These are phyloP conservation scores for Pseudisothecium myosuroides DNA, from an alignment of 225 moss, liverwort and hornwort species.

Conservation along the genomic window DNA sequence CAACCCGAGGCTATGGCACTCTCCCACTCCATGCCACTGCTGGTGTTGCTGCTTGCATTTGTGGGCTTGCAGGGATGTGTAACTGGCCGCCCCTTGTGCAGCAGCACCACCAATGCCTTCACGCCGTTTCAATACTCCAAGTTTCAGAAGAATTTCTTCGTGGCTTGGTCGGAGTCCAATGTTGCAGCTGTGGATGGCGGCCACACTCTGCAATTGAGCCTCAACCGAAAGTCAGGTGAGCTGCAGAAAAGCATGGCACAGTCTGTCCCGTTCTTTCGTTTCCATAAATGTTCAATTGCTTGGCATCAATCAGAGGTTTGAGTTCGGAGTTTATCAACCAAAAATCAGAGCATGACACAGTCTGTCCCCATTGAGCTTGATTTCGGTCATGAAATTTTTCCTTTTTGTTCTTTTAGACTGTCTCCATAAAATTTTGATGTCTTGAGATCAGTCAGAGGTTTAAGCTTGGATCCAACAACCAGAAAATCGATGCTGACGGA, in stretches of 20 bases:
- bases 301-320: not conserved
- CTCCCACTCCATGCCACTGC: not conserved
- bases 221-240: slow-evolving; percentile 28
- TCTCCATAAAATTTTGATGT: not conserved
- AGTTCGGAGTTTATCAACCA: not conserved
- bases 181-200: slow-evolving; percentile 48
- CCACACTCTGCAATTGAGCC: slow-evolving; percentile 40
- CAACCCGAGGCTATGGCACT: slow-evolving; percentile 5
- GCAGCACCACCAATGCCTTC: not conserved
- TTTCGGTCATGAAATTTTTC: not conserved
- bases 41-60: slow-evolving; percentile 3
- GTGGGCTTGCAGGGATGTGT: not conserved
- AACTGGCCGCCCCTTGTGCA: slow-evolving; percentile 9
- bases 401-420: not conserved
- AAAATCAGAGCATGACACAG: not conserved
- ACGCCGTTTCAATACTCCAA: slow-evolving; percentile 38
- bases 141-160: slow-evolving; percentile 41
- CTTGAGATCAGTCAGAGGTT: not conserved
- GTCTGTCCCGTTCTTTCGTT: not conserved
- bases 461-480: not conserved
- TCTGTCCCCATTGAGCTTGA: not conserved
- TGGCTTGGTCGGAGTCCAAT: slow-evolving; percentile 44
- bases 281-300: not conserved
- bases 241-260: not conserved
- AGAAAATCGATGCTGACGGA: not conserved